These are phyloP conservation scores for Rubia peregrina DNA, from an alignment of 305 asterid genomes.

Conservation along the genomic window DNA sequence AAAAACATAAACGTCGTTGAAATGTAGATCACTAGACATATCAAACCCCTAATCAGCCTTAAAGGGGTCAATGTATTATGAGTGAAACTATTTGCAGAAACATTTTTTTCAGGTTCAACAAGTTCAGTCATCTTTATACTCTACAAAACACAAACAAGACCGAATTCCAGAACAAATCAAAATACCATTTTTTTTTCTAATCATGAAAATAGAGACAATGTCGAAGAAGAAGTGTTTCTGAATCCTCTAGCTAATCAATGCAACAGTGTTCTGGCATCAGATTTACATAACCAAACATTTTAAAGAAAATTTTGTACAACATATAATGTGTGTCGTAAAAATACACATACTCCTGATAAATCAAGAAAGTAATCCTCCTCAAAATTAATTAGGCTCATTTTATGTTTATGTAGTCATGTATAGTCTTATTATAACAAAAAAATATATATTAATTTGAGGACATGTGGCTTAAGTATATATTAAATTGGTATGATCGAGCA, in stretches of 20 bases:
- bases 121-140: conserved; percentile 4
- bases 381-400: too few relatives aligned
- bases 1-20: conserved; percentile 61
- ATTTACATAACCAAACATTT: too few relatives aligned
- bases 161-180: conserved; percentile 3
- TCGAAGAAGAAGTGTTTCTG: background rate
- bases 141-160: background rate
- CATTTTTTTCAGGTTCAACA: conserved; percentile 11
- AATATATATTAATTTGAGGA: too few relatives aligned
- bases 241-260: background rate
- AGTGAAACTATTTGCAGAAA: conserved; percentile 12
- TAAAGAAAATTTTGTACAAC: too few relatives aligned
- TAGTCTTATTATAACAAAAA: too few relatives aligned
- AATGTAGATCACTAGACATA: conserved; percentile 48
- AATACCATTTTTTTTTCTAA: conserved; percentile 9
- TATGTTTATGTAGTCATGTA: too few relatives aligned
- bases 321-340: too few relatives aligned
- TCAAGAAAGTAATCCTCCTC: too few relatives aligned
- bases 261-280: conserved; percentile 1
- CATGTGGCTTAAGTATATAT: too few relatives aligned
- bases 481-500: too few relatives aligned
- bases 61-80: conserved; percentile 47
- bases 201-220: background rate
- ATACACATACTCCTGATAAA: too few relatives aligned
- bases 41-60: conserved; percentile 46